Percentiles rank a stretch among this genome's conserved stretches.
Evolutionary conservation across 2,329 filamentous ascomycete species (phyloP).

Genomic region (Ophiostoma quercus): DNA sequence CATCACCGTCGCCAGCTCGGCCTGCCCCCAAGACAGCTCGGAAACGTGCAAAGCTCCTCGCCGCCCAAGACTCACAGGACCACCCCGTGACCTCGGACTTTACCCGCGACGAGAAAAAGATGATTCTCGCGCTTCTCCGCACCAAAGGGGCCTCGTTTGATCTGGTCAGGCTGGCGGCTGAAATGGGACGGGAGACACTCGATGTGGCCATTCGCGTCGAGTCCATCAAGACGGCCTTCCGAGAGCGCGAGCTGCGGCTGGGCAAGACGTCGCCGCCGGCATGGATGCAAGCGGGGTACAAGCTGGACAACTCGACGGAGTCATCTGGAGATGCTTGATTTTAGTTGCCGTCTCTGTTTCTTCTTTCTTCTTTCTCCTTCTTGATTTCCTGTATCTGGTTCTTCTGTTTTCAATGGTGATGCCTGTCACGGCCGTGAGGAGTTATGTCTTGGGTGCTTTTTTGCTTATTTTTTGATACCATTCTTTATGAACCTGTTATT

Average conservation of each 20-base stretch:
- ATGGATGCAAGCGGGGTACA: constrained; percentile 23
- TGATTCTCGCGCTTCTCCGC: constrained; percentile 20
- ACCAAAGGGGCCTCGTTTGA: constrained; percentile 10
- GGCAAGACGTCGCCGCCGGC: constrained; percentile 14
- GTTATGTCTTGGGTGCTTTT: background rate
- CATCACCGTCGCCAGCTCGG: too few species aligned
- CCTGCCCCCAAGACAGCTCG: background rate
- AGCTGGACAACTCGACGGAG: background rate
- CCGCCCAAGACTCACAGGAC: background rate
- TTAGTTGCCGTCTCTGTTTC: background rate
- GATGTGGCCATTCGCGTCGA: constrained; percentile 24
- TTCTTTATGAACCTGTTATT: background rate
- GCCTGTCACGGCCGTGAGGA: background rate
- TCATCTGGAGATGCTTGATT: background rate
- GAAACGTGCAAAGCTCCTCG: background rate
- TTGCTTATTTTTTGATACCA: background rate
- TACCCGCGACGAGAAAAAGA: constrained; percentile 10
- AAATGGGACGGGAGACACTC: constrained; percentile 20
- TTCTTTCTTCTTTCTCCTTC: background rate
- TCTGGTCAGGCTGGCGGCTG: constrained; percentile 20
- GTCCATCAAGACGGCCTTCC: constrained; percentile 22
- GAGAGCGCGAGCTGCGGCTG: constrained; percentile 3
- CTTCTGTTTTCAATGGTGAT: background rate
- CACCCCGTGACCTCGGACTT: background rate
- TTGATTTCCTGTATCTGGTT: background rate